These are phyloP conservation scores for Clavispora asparagi DNA, from an alignment of 805 yeast genomes.

Conservation along the genomic window DNA sequence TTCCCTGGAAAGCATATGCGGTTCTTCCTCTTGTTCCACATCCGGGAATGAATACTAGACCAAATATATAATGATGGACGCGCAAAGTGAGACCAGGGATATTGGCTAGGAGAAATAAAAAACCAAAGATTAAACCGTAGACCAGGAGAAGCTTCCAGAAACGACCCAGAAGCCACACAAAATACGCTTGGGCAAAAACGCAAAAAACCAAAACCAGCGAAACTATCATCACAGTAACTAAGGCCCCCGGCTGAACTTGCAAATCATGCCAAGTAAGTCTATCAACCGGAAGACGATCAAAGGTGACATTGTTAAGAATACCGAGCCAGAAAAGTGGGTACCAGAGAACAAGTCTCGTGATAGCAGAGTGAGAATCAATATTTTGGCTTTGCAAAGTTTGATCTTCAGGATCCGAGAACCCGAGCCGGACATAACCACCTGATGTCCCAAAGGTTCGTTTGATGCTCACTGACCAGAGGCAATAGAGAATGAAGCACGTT, in stretches of 20 bases:
- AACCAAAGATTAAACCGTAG: conserved; percentile 49
- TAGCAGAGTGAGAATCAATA: conserved; percentile 23
- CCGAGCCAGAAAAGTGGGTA: conserved; percentile 83
- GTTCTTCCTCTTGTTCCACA: conserved; percentile 69
- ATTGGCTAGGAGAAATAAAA: conserved; percentile 15
- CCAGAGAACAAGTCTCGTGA: conserved; percentile 55
- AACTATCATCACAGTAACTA: conserved; percentile 55
- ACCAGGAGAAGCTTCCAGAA: conserved; percentile 53
- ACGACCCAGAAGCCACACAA: conserved; percentile 74
- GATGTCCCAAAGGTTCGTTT: conserved; percentile 38
- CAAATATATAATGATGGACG: conserved; percentile 75
- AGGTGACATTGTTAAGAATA: conserved; percentile 76
- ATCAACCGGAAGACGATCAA: conserved; percentile 85
- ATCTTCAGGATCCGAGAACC: not conserved
- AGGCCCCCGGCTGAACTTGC: conserved; percentile 70
- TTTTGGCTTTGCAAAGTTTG: not conserved
- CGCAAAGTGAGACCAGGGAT: conserved; percentile 71
- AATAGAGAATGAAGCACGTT: conserved; percentile 61
- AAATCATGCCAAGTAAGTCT: conserved; percentile 71
- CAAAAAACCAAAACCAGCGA: conserved; percentile 42
- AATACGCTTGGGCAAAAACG: conserved; percentile 67
- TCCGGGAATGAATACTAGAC: conserved; percentile 75
- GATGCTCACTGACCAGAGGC: conserved; percentile 58
- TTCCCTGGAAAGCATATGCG: conserved; percentile 77
- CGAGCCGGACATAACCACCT: not conserved